Base-by-base conservation (phyloP, 306 rosid species). In the Prunus kanzakura region DNA sequence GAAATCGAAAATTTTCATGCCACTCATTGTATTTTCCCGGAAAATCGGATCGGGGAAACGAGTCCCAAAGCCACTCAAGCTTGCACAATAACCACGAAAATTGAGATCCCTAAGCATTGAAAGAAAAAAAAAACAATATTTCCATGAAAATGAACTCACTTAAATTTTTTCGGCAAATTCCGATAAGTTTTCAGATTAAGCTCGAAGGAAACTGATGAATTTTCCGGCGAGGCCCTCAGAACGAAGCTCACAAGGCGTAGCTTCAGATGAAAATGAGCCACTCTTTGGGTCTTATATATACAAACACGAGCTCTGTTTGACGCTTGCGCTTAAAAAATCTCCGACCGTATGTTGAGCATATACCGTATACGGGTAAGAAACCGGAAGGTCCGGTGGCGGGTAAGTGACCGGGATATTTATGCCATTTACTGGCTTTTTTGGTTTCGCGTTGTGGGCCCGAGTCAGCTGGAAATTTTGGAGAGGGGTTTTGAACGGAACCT, bases 11-110 rank as follows among this genome's bases (percentile, higher is more conserved):
- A 7, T 6, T 76, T 13, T 43, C 76, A 25, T 15, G 62, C 71
- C 35, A 58, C 69, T 83, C 77, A 72, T 75, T 71, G 18, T 52
- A 41, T 2, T 41, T 72, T 18, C 78, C 85, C 27, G 67, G 66
- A 76, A 81, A 81, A 73, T 78, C 69, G 86, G 90, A 86, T 81
- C 84, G 67, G 25, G 13, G 11, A 60, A 71, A 41, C 72, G 65
- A 23, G 46, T 14, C 63, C 77, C 83, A 2, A 83, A 32, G 41
- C 67, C 78, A 64, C 46, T 61, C 72, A 50, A n/a, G 29, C 75
- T 13, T n/a, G 25, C 74, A 67, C 79, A 77, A 41, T 27, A 52
- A 58, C 63, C 69, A 4, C 49, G 25, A 58, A 77, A 47, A 8
- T 6, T 72, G 30, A 74, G 85, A 82, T 77, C 83, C 86, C 72